Base-by-base conservation (phyloP, 2,329 filamentous ascomycete genomes). In the Alternaria arborescens region DNA sequence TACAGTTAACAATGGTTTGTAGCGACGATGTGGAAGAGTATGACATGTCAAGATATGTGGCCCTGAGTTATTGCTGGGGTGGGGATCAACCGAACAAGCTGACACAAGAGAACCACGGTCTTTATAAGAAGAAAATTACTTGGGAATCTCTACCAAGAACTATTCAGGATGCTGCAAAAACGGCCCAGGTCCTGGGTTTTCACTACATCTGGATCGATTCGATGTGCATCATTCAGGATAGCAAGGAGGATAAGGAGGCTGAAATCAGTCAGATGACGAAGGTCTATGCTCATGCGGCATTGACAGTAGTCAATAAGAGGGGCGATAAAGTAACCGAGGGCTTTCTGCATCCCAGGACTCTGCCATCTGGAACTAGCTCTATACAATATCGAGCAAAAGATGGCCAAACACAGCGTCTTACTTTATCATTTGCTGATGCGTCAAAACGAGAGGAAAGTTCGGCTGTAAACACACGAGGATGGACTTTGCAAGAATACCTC, bases 371-470 rank as follows among this genome's bases (percentile, higher is more conserved):
- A 8, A 36, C 32, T 0, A 16, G 1, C 16, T 16, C 14, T 0
- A 3, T 36, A 0, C 32, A 36, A 16, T 7, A 6, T 8, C 14
- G 32, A 36, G 1, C 12, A 5, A 0, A 36, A 0, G 0, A 36
- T 14, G 12, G 12, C 14, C 32, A 8, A 36, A 16, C 1, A 14
- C 0, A 36, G 0, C 5, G 32, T 14, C 0, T 34, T 0, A 34
- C 32, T 6, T 5, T 34, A 1, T 14, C 2, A 1, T 34, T 34
- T 3, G 1, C 5, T 0, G 12, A 34, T 14, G 14, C 14, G 1
- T 34, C 0, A 1, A 1, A 14, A 6, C 1, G 1, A 3, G 32
- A 34, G 32, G 32, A 34, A 1, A 3, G 2, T 16, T 0, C 8
- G 1, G 32, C 14, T 7, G 0, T 36, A 6, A 16, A 36, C 0